Percentiles rank a stretch among this genome's conserved stretches.
phyloP scores from a whole-genome alignment of 2,329 filamentous ascomycete genomes.

The Neocatenulostroma microsporum region DNA sequence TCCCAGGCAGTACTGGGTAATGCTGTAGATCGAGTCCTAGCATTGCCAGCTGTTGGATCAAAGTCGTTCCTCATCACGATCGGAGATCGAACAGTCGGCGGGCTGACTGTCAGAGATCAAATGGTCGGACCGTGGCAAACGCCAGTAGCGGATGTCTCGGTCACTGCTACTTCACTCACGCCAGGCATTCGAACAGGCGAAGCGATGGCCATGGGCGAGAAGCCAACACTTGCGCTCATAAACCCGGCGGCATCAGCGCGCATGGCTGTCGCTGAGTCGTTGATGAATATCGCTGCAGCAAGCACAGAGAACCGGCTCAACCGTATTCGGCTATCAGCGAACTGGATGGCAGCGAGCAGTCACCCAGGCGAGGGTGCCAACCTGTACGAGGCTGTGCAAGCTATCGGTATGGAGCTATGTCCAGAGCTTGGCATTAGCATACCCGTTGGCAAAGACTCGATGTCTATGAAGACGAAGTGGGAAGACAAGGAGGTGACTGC shows the following conservation, averaged over 20 bases:
- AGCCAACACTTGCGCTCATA: conserved; percentile 79
- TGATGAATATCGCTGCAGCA: conserved; percentile 87
- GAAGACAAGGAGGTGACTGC: conserved; percentile 81
- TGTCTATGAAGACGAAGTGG: conserved; percentile 99
- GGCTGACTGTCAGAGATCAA: conserved; percentile 80
- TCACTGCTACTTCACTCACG: conserved; percentile 75
- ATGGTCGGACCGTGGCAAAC: conserved; percentile 96
- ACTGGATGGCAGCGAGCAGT: conserved; percentile 98
- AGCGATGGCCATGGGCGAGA: conserved; percentile 97
- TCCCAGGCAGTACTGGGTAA: conserved; percentile 39
- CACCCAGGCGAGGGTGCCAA: conserved; percentile 88
- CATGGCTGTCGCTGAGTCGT: conserved; percentile 90
- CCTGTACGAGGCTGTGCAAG: conserved; percentile 86
- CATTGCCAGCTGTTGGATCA: conserved; percentile 83
- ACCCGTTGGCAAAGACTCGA: conserved; percentile 95
- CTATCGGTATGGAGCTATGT: conserved; percentile 87
- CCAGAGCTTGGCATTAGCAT: conserved; percentile 86
- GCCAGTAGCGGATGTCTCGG: conserved; percentile 87
- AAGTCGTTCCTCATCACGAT: conserved; percentile 98
- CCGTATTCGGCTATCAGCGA: conserved; percentile 81
- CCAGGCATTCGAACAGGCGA: conserved; percentile 71
- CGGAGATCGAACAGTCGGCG: conserved; percentile 84
- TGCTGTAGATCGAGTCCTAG: conserved; percentile 73
- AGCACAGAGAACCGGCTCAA: conserved; percentile 64
- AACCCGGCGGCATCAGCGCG: conserved; percentile 82